Base-by-base conservation (phyloP, 495 filamentous ascomycete species). In the Cercophora sp. region DNA sequence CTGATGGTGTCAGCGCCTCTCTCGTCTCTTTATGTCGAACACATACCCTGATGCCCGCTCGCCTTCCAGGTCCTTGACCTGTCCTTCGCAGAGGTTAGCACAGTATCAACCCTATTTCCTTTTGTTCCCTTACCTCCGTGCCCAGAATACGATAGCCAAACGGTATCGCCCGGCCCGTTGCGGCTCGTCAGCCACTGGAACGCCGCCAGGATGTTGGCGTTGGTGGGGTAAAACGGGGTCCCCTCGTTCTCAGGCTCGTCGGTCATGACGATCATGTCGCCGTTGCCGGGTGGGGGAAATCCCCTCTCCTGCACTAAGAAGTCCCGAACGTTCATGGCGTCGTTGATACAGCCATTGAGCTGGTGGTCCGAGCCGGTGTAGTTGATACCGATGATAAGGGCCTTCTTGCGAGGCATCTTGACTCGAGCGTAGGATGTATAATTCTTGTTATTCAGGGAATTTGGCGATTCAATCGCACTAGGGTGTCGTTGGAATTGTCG, bases 381-480 rank as follows among this genome's bases (percentile, higher is more conserved):
- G 66, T 83, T 84, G 62, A 84, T 83, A 32, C 80, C 80, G 42
- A 84, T 83, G 15, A 84, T 62, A 27, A 84, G 76, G 36, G 78
- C 73, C 54, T 84, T 80, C 54, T 70, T 79, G 49, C 75, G 75
- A 35, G 68, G 55, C 44, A 47, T 47, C 32, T 47, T 47, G 8
- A n/a, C n/a, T n/a, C n/a, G n/a, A n/a, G n/a, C n/a, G n/a, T n/a
- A n/a, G n/a, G n/a, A n/a, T n/a, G n/a, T n/a, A n/a, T n/a, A n/a
- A n/a, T n/a, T n/a, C n/a, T n/a, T n/a, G n/a, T n/a, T n/a, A n/a
- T n/a, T n/a, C n/a, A n/a, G n/a, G n/a, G n/a, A n/a, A n/a, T n/a
- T n/a, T n/a, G n/a, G n/a, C n/a, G n/a, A n/a, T n/a, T n/a, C n/a
- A n/a, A n/a, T n/a, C n/a, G n/a, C n/a, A n/a, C n/a, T n/a, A n/a